Conservation (phyloP, 192 early-diverging fungal species). For the Thoreauomyces humboldtii region DNA sequence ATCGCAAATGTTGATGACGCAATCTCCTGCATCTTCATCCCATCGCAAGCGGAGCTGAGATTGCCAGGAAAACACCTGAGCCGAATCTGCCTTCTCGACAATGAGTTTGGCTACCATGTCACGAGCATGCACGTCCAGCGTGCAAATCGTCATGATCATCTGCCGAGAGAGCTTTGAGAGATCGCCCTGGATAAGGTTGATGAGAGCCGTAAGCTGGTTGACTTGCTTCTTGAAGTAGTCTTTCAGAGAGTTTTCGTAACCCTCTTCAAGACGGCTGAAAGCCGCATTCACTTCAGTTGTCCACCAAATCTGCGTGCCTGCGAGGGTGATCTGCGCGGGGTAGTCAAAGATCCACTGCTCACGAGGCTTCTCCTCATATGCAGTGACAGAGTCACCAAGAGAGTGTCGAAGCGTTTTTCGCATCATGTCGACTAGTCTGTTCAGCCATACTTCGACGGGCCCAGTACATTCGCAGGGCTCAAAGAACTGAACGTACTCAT, state of each 20-base stretch:
- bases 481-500: slow-evolving; percentile 58
- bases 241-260: slow-evolving; percentile 66
- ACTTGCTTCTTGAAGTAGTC: slow-evolving; percentile 73
- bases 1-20: slow-evolving; percentile 69
- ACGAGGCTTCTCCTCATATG: slow-evolving; percentile 68
- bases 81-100: slow-evolving; percentile 62
- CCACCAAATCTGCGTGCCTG: slow-evolving; percentile 69
- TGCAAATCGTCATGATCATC: slow-evolving; percentile 72
- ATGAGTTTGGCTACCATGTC: slow-evolving; percentile 67
- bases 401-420: slow-evolving; percentile 49
- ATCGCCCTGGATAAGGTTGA: slow-evolving; percentile 62
- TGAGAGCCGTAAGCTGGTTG: slow-evolving; percentile 62
- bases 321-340: slow-evolving; percentile 62
- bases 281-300: slow-evolving; percentile 68
- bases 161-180: slow-evolving; percentile 50
- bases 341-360: slow-evolving; percentile 72
- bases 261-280: slow-evolving; percentile 60
- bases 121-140: slow-evolving; percentile 65
- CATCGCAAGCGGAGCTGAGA: slow-evolving; percentile 59
- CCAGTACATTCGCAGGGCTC: slow-evolving; percentile 61
- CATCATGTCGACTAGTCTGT: slow-evolving; percentile 59
- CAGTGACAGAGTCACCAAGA: slow-evolving; percentile 55
- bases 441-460: slow-evolving; percentile 65
- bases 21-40: slow-evolving; percentile 61
- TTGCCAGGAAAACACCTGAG: slow-evolving; percentile 67